Evolutionary conservation across 305 asterid species (phyloP).

Genomic region (Fraxinus platypoda): DNA sequence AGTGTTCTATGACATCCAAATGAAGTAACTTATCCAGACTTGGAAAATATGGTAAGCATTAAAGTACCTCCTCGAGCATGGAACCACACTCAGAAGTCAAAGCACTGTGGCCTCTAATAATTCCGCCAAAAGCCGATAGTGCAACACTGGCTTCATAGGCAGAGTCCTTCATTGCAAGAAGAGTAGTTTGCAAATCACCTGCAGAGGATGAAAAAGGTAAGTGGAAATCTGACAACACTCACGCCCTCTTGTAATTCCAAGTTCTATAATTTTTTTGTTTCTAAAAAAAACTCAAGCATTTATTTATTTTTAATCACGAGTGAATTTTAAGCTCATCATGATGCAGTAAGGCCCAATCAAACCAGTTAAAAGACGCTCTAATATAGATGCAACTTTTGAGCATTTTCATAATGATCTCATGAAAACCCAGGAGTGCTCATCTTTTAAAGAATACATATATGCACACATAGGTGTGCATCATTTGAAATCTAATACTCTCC

Average conservation of each 20-base stretch:
- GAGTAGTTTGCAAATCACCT: constrained; percentile 91
- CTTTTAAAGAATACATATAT: background rate
- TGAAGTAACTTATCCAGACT: background rate
- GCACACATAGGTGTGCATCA: background rate
- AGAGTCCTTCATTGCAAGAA: constrained; percentile 86
- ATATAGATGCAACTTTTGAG: constrained; percentile 14
- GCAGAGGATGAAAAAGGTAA: constrained; percentile 30
- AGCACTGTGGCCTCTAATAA: constrained; percentile 81
- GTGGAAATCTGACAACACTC: constrained; percentile 18
- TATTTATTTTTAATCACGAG: background rate
- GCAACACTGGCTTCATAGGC: constrained; percentile 80
- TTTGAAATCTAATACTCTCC: constrained; percentile 8
- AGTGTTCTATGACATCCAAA: constrained; percentile 7
- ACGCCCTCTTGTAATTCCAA: constrained; percentile 20
- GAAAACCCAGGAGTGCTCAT: constrained; percentile 19
- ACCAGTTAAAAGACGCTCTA: constrained; percentile 11
- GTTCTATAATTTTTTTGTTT: background rate
- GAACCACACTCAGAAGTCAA: constrained; percentile 99
- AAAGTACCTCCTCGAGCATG: constrained; percentile 94
- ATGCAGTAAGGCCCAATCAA: constrained; percentile 13
- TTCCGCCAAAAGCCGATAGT: constrained; percentile 70
- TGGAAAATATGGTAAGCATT: constrained; percentile 20
- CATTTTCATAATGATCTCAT: constrained; percentile 18
- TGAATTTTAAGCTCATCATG: background rate
- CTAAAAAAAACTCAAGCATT: background rate